phyloP scores from a whole-genome alignment of 352 stramenopile genomes.

The Phytophthora hybrid region DNA sequence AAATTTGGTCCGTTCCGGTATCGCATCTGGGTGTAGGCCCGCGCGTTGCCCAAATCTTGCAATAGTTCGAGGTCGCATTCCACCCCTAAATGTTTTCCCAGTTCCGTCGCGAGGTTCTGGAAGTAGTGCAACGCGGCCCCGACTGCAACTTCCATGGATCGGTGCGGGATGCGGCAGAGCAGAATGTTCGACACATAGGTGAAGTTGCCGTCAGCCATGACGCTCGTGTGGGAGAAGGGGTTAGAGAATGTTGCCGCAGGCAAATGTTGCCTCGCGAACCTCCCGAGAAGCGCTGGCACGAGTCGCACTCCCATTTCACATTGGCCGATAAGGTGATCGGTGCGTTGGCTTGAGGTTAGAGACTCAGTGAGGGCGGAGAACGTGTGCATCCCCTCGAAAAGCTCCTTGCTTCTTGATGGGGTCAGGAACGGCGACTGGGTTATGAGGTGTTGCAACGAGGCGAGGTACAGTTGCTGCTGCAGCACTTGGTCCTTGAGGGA shows the following conservation, averaged over 20 bases:
- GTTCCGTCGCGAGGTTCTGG: conserved; percentile 38
- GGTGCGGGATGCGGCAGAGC: conserved; percentile 53
- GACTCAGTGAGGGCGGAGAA: conserved; percentile 32
- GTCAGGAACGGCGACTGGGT: conserved; percentile 58
- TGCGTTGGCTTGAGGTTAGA: conserved; percentile 30
- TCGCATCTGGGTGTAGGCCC: conserved; percentile 51
- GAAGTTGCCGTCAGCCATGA: conserved; percentile 57
- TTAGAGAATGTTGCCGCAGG: conserved; percentile 37
- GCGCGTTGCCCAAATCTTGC: conserved; percentile 39
- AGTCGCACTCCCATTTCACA: conserved; percentile 45
- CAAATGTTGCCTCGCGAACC: conserved; percentile 48
- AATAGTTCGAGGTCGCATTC: conserved; percentile 41
- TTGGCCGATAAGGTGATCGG: conserved; percentile 47
- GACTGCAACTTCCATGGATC: conserved; percentile 44
- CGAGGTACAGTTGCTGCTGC: conserved; percentile 73
- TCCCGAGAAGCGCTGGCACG: conserved; percentile 45
- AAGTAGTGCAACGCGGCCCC: conserved; percentile 53
- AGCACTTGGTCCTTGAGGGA: conserved; percentile 64
- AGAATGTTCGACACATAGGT: conserved; percentile 68
- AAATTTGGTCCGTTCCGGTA: conserved; percentile 56
- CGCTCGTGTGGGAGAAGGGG: conserved; percentile 66
- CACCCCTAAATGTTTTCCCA: conserved; percentile 43
- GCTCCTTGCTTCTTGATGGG: conserved; percentile 56
- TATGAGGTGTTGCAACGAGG: conserved; percentile 63
- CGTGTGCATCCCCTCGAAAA: conserved; percentile 64